phyloP scores from a whole-genome alignment of 1,284 basidiomycete species.

The Austroboletus olivaceoglutinosus region DNA sequence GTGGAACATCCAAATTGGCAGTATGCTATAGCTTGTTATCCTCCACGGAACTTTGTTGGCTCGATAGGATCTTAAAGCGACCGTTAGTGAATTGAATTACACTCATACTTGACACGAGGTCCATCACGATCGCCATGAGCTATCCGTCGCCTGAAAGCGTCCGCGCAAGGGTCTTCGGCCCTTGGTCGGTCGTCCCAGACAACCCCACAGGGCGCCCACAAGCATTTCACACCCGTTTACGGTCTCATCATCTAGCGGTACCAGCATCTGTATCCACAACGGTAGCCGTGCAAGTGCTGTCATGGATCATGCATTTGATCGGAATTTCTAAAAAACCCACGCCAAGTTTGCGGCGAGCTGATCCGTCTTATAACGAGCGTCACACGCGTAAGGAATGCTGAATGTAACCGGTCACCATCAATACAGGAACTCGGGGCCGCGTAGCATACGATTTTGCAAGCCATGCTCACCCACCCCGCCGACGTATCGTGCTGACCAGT shows the following conservation, averaged over 20 bases:
- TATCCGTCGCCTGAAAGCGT: conserved; percentile 19
- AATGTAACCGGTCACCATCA: conserved; percentile 4
- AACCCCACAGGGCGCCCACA: conserved; percentile 15
- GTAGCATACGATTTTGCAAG: conserved; percentile 6
- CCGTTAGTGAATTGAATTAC: conserved; percentile 15
- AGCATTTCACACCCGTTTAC: conserved; percentile 7
- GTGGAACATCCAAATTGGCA: conserved; percentile 4
- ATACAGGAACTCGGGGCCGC: conserved; percentile 3
- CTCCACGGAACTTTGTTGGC: conserved; percentile 5
- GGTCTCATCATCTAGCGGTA: conserved; percentile 4
- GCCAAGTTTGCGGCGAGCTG: conserved; percentile 11
- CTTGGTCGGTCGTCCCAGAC: conserved; percentile 6
- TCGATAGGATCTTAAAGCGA: conserved; percentile 15
- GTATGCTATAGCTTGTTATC: conserved; percentile 2
- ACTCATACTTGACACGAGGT: conserved; percentile 22
- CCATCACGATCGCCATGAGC: conserved; percentile 20
- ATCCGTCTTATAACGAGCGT: conserved; percentile 11
- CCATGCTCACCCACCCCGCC: conserved; percentile 40
- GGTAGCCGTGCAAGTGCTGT: conserved; percentile 15
- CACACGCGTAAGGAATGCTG: conserved; percentile 5
- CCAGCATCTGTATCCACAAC: conserved; percentile 8
- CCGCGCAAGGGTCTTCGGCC: conserved; percentile 21
- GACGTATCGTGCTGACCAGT: conserved; percentile 49
- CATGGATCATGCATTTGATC: conserved; percentile 12
- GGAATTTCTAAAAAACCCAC: conserved; percentile 5